Percentiles rank a stretch among this genome's conserved stretches.
Evolutionary conservation across 2,329 filamentous ascomycete genomes (phyloP).

Genomic region (Fusarium sulawesiense): DNA sequence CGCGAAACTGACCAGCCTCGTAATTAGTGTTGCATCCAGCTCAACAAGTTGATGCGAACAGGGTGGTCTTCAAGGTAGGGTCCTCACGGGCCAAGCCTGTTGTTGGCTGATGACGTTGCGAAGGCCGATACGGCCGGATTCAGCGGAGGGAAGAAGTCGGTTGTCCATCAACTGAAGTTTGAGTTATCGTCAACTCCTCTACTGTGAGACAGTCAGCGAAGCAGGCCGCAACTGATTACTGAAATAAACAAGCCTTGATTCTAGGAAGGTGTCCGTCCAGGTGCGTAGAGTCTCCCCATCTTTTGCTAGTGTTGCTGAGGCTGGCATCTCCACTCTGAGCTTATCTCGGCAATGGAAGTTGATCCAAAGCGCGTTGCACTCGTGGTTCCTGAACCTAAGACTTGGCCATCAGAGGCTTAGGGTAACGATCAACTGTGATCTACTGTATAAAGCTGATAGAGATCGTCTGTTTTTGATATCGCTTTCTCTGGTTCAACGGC

Average conservation of each 20-base stretch:
- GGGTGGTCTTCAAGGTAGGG: constrained; percentile 22
- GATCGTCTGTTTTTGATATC: not conserved
- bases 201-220: constrained; percentile 27
- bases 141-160: constrained; percentile 36
- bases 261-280: constrained; percentile 7
- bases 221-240: constrained; percentile 24
- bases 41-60: constrained; percentile 27
- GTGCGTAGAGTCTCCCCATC: not conserved
- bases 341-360: constrained; percentile 13
- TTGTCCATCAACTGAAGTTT: constrained; percentile 19
- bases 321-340: constrained; percentile 12
- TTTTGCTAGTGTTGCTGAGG: constrained; percentile 2
- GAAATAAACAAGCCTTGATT: not conserved
- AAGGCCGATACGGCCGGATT: constrained; percentile 24
- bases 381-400: constrained; percentile 35
- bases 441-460: not conserved
- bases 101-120: constrained; percentile 43
- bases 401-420: constrained; percentile 11
- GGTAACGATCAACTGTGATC: constrained; percentile 29
- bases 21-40: constrained; percentile 6
- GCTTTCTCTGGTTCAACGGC: not conserved
- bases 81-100: constrained; percentile 29
- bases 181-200: constrained; percentile 5
- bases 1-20: constrained; percentile 12
- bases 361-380: constrained; percentile 11